phyloP scores from a whole-genome alignment of 1,284 basidiomycete species.

The Phylloporus sp. region DNA sequence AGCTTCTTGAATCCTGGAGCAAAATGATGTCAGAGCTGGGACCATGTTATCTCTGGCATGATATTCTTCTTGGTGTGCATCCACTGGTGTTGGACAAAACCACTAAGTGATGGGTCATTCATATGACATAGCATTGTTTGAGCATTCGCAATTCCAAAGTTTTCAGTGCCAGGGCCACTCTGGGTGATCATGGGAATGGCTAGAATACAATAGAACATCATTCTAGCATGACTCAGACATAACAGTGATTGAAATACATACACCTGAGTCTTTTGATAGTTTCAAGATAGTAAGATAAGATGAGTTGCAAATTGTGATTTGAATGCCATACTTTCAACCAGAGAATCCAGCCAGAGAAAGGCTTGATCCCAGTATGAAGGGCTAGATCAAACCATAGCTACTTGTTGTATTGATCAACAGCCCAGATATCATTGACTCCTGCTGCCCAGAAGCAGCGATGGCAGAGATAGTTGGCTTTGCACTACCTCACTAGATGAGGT shows the following conservation, averaged over 20 bases:
- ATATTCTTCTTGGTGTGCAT: constrained; percentile 11
- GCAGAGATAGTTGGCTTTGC: neutral
- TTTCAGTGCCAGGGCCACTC: constrained; percentile 35
- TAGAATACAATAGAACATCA: too few species aligned
- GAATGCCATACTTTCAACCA: constrained; percentile 10
- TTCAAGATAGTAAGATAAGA: constrained; percentile 2
- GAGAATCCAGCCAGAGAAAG: constrained; percentile 1
- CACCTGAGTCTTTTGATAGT: neutral
- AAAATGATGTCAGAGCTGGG: neutral
- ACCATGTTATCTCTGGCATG: constrained; percentile 11
- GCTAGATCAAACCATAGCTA: neutral
- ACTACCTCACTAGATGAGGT: neutral
- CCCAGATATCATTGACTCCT: constrained; percentile 8
- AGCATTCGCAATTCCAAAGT: constrained; percentile 32
- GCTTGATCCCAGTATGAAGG: neutral
- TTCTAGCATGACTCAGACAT: too few species aligned
- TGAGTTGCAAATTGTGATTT: constrained; percentile 1
- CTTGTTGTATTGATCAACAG: constrained; percentile 10
- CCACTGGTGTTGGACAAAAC: constrained; percentile 1
- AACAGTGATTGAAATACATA: neutral
- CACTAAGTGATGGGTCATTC: neutral
- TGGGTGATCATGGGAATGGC: constrained; percentile 25
- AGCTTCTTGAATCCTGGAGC: neutral
- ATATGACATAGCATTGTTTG: constrained; percentile 28
- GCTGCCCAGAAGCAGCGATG: neutral